Evolutionary conservation across 2,329 filamentous ascomycete genomes (phyloP), one percentile per base, ranked within the genome.

Genomic region (Sporothrix schenckii): DNA sequence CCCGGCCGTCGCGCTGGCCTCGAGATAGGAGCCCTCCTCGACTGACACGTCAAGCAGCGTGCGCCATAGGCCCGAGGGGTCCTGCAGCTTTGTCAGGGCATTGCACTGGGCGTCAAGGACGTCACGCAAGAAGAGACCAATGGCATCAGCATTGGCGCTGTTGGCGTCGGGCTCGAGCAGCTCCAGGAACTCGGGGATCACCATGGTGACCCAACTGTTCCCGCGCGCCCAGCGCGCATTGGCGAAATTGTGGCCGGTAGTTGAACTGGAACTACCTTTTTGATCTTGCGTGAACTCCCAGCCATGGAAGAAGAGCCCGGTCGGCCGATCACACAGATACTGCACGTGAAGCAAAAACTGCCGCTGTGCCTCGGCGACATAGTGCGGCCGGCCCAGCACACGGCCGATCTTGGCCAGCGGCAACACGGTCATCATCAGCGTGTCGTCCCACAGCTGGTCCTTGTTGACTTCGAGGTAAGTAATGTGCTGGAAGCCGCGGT

Each of bases 371-470:
- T 94, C 92, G 54, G 88, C 89, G 34, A 94, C 83, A 77, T 94
- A 94, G 74, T 91, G 86, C 0, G 90, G 89, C 1, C 91, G 83
- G 72, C 86, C 83, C 2, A 94, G 84, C 4, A 93, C 82, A 70
- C 89, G 84, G 0, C 92, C 92, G 72, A 93, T 93, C 81, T 94
- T 94, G 21, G 91, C 91, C 21, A 94, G 83, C 1, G 92, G 92
- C 79, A 94, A 81, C 6, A 93, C 91, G 0, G 91, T 93, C 92
- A 94, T 94, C 91, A 94, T 94, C 58, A 94, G 83, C 6, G 92
- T 94, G 77, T 94, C 92, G 74, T 93, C 92, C 92, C 92, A 94
- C 27, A 94, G 83, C 81, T 94, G 90, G 77, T 92, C 85, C 72
- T 88, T 84, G 79, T 94, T 93, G 73, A 86, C 84, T 2, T 87